These are phyloP conservation scores for Daldinia loculata DNA, from an alignment of 495 filamentous ascomycete genomes.

Conservation along the genomic window DNA sequence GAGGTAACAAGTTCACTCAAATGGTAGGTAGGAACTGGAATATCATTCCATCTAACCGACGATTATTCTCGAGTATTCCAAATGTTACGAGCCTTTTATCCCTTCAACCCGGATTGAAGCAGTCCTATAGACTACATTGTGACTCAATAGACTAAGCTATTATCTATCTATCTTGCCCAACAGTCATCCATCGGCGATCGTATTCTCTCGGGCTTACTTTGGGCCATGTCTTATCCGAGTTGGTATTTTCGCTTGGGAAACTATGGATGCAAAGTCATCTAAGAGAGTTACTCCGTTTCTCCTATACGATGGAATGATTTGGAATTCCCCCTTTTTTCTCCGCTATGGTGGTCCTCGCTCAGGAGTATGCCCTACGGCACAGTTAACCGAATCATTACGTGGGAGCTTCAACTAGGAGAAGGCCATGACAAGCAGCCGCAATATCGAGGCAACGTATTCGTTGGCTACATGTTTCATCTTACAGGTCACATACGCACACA, in stretches of 20 bases:
- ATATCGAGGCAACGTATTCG: conserved; percentile 23
- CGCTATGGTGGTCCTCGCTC: conserved; percentile 7
- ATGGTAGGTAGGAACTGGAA: background rate
- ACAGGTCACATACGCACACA: conserved; percentile 19
- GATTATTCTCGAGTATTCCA: conserved; percentile 5
- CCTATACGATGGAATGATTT: conserved; percentile 28
- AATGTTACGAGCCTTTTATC: conserved; percentile 4
- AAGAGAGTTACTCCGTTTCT: conserved; percentile 9
- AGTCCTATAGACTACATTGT: background rate
- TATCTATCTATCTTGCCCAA: conserved; percentile 33
- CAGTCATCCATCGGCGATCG: conserved; percentile 24
- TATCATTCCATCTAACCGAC: conserved; percentile 1
- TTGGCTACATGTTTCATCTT: conserved; percentile 23
- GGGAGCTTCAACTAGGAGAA: conserved; percentile 8
- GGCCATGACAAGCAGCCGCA: conserved; percentile 9
- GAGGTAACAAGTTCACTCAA: background rate
- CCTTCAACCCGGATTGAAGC: conserved; percentile 5
- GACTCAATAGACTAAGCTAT: conserved; percentile 4
- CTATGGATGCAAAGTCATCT: conserved; percentile 26
- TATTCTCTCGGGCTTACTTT: conserved; percentile 24
- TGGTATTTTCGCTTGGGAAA: conserved; percentile 17
- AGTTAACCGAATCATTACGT: conserved; percentile 23
- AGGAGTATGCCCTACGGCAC: conserved; percentile 23
- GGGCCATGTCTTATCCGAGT: background rate
- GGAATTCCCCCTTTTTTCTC: conserved; percentile 27